Base-by-base conservation (phyloP, 2,329 filamentous ascomycete species). In the Penicillium sp. region DNA sequence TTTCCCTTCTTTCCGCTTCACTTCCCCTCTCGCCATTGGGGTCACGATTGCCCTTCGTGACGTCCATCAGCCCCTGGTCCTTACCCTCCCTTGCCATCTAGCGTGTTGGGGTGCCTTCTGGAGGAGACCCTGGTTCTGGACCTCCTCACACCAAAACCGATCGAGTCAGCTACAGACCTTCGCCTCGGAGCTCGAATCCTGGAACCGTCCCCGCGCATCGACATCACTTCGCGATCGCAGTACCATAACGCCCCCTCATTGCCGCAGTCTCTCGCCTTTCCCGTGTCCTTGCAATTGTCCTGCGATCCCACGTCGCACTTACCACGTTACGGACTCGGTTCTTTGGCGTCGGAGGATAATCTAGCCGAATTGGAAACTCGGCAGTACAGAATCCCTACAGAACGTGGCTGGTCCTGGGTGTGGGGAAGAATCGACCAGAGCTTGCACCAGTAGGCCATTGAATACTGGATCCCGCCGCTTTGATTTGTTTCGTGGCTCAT, bases 331-430 rank as follows among this genome's bases (percentile, higher is more conserved):
- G 39, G 55, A 51, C 41, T 52, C 43, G 43, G 58, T 31, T 2
- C 22, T 46, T 27, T 53, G 49, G 18, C 39, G 50, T 60, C 63
- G 59, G 59, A 61, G 56, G 54, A 60, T 46, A 46, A 31, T 33
- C 50, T 59, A 58, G 66, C 47, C 60, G 57, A 61, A 67, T 68
- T 68, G 65, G 37, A 64, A 65, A 67, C n/a, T 27, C 46, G 44
- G 55, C 63, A 56, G 50, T 55, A 55, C 54, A 27, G 36, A 57
- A 65, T 64, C 65, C 35, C n/a, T 35, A 55, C 63, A 63, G 59
- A 65, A 62, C 66, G 63, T 64, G 58, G 60, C 61, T 56, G 54
- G 40, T 49, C 53, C 56, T 56, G 54, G 54, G 59, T 62, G 65
- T 63, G 65, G 66, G 62, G 65, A 66, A 66, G 37, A 53, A 61